Conservation (phyloP, 768 basidiomycete genomes). For the Calocera viscosa region DNA sequence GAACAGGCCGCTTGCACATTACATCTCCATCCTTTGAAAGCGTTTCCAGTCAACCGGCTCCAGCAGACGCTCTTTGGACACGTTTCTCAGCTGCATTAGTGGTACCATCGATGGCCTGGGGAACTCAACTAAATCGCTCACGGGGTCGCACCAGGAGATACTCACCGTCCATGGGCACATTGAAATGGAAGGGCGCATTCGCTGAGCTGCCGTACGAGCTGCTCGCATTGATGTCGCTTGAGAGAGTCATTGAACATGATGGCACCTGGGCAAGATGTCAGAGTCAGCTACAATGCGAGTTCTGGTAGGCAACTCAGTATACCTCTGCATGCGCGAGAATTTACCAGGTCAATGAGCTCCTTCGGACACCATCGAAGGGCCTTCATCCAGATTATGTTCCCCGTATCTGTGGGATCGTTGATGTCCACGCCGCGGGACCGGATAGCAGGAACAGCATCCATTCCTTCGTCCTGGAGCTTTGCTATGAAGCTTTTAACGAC, state of each 20-base stretch:
- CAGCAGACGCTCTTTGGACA: background rate
- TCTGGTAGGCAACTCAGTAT: conserved; percentile 23
- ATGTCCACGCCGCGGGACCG: conserved; percentile 7
- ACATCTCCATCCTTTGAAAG: background rate
- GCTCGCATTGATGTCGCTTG: conserved; percentile 50
- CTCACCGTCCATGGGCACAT: conserved; percentile 70
- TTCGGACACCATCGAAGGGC: conserved; percentile 73
- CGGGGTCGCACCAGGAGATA: background rate
- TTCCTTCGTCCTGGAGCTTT: conserved; percentile 41
- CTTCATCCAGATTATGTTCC: conserved; percentile 42
- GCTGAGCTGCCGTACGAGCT: conserved; percentile 54
- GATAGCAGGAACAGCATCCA: conserved; percentile 10
- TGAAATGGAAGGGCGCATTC: conserved; percentile 77
- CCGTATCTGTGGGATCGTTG: background rate
- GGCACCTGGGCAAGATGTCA: conserved; percentile 46
- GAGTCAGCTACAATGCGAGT: background rate
- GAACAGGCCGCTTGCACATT: background rate
- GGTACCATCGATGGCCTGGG: conserved; percentile 46
- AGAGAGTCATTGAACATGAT: conserved; percentile 93
- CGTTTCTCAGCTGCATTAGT: conserved; percentile 22
- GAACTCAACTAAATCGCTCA: conserved; percentile 34
- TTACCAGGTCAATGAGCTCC: conserved; percentile 67
- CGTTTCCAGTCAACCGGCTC: background rate
- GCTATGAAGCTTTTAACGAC: conserved; percentile 62
- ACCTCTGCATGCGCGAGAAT: conserved; percentile 96